Evolutionary conservation across 768 basidiomycete genomes (phyloP), one percentile per base, ranked within the genome.

Genomic region (Stropharia rugosoannulata): DNA sequence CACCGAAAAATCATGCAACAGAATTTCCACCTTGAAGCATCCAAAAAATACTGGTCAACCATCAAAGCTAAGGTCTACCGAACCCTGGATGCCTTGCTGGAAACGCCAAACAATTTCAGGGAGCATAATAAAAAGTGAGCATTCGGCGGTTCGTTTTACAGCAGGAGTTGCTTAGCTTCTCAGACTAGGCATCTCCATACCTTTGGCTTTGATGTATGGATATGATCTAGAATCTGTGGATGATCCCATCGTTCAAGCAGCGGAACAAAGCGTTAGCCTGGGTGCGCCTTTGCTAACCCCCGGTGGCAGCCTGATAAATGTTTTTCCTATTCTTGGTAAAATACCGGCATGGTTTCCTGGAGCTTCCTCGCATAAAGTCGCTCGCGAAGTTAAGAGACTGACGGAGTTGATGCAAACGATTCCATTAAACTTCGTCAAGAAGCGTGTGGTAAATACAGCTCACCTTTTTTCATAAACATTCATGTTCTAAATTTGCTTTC

Each of bases 291-390:
- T 62, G 3, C 37, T 66, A 2, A 54, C 62, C 2, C 67, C 67
- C 4, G 66, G 69, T 22, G 64, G 63, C 4, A 47, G 54, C 4
- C 27, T 63, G 1, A 66, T 70, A 18, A 69, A 73, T 27, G n/a
- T 63, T 1, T 59, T 73, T 12, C 70, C 71, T 12, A 38, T 65
- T 41, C 67, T 77, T 11, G 64, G 67, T 27, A 35, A 46, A 53
- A 73, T 75, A 9, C 76, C 76, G 15, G 55, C 61, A 0, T 78
- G 76, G 76, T 56, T 71, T 37, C 56, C 56, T 18, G 42, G 41
- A 6, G 49, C 56, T 15, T 22, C 49, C 5, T 42, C 49, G 2
- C 49, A 45, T 5, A 57, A 43, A 40, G n/a, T 12, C 1, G 49
- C 49, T 18, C 49, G 16, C 2, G 18, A 51, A 25, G 47, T 51